phyloP scores from a whole-genome alignment of 768 basidiomycete species.

The Boletellus emodensis region DNA sequence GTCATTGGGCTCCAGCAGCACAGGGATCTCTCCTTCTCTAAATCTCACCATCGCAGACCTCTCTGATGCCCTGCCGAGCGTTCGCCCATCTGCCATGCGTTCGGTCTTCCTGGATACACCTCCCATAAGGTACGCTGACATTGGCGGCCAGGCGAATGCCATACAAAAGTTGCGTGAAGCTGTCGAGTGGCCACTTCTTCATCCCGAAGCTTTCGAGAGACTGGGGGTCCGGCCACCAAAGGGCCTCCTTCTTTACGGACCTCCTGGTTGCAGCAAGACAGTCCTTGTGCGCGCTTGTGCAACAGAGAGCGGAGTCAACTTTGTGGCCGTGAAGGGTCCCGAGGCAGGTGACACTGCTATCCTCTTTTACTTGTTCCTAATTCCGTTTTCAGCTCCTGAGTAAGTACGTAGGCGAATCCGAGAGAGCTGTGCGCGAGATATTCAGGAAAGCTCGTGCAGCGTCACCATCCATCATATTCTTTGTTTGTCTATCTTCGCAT shows the following conservation, averaged over 20 bases:
- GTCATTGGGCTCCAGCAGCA: slow-evolving; percentile 3
- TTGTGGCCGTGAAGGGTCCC: slow-evolving; percentile 95
- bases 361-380: neutral
- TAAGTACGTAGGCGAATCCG: slow-evolving; percentile 97
- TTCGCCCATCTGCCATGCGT: slow-evolving; percentile 92
- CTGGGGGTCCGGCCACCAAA: slow-evolving; percentile 86
- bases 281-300: slow-evolving; percentile 89
- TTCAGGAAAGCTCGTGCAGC: slow-evolving; percentile 94
- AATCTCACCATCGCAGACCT: slow-evolving; percentile 62
- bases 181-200: slow-evolving; percentile 92
- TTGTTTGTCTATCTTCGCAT: slow-evolving; percentile 50
- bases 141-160: slow-evolving; percentile 80
- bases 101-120: slow-evolving; percentile 88
- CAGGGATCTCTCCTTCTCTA: slow-evolving; percentile 20
- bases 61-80: slow-evolving; percentile 61
- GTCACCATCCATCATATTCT: slow-evolving; percentile 94
- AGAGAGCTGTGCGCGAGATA: slow-evolving; percentile 89
- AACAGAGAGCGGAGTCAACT: slow-evolving; percentile 91
- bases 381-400: slow-evolving; percentile 67
- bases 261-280: slow-evolving; percentile 97
- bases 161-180: slow-evolving; percentile 87
- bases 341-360: slow-evolving; percentile 54
- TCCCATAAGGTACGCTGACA: slow-evolving; percentile 77
- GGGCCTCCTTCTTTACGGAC: slow-evolving; percentile 89
- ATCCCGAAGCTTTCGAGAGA: slow-evolving; percentile 81